Evolutionary conservation across 1,139 yeast genomes (phyloP).

Genomic region (Candida buenavistaensis): DNA sequence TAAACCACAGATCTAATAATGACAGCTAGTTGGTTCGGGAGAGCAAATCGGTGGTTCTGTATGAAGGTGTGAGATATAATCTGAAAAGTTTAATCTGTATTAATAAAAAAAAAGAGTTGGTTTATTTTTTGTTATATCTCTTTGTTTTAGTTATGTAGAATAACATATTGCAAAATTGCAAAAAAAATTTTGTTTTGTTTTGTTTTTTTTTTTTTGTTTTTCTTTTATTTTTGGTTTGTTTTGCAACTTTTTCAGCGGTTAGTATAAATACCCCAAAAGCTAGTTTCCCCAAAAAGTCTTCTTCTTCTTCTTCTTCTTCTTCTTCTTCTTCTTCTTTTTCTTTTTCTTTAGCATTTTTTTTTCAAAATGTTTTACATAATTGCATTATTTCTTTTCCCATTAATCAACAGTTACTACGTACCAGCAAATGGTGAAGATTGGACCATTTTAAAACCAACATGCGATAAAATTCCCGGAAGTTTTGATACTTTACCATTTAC

Average conservation of each 20-base stretch:
- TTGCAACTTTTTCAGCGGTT: too few relatives aligned
- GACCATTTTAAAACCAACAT: slow-evolving; percentile 30
- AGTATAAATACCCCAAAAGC: too few relatives aligned
- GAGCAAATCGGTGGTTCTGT: too few relatives aligned
- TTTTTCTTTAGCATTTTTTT: slow-evolving; percentile 1
- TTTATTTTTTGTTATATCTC: background rate
- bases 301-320: slow-evolving; percentile 1
- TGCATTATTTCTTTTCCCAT: slow-evolving; percentile 2
- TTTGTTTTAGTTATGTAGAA: background rate
- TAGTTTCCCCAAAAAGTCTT: too few relatives aligned
- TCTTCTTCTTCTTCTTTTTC: background rate
- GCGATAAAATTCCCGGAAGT: slow-evolving; percentile 19
- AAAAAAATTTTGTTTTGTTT: background rate
- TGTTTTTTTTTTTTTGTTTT: background rate
- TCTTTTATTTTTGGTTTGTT: too few relatives aligned
- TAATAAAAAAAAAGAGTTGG: background rate
- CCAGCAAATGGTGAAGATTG: slow-evolving; percentile 39
- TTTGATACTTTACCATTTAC: slow-evolving; percentile 27
- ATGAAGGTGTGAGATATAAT: too few relatives aligned
- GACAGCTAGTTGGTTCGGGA: too few relatives aligned
- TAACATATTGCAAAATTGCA: too few relatives aligned
- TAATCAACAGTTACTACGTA: slow-evolving; percentile 18
- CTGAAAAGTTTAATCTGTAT: too few relatives aligned
- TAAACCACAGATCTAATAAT: too few relatives aligned
- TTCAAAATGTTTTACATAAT: background rate